A percentile compares a stretch with the other conserved stretches of the same genome.
These are phyloP conservation scores for Colletotrichum eleusines DNA, from an alignment of 2,329 filamentous ascomycete genomes.

Conservation along the genomic window DNA sequence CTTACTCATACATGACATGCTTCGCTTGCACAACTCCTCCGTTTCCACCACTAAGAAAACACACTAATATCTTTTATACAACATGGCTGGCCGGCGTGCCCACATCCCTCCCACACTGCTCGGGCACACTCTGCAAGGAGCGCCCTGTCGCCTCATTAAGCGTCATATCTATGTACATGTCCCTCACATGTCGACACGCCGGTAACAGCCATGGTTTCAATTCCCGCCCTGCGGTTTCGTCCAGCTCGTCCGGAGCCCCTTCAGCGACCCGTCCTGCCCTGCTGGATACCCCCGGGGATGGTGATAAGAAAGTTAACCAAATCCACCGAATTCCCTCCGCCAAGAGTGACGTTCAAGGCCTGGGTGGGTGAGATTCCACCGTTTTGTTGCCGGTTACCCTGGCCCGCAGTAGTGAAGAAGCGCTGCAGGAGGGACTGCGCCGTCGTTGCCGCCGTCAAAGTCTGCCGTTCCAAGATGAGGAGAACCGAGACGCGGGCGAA, in stretches of 20 bases:
- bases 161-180: slow-evolving; percentile 36
- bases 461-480: slow-evolving; percentile 69
- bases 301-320: slow-evolving; percentile 62
- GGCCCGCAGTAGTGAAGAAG: slow-evolving; percentile 62
- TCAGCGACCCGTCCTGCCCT: slow-evolving; percentile 1
- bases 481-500: slow-evolving; percentile 74
- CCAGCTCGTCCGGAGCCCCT: slow-evolving; percentile 44
- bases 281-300: slow-evolving; percentile 42
- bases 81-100: slow-evolving; percentile 44
- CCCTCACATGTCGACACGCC: slow-evolving; percentile 30
- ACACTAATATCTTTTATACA: slow-evolving; percentile 46
- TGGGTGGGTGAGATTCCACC: slow-evolving; percentile 49
- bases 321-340: slow-evolving; percentile 61
- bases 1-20: slow-evolving; percentile 35
- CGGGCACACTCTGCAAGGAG: neutral
- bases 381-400: slow-evolving; percentile 48
- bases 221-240: slow-evolving; percentile 17
- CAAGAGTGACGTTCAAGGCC: slow-evolving; percentile 57
- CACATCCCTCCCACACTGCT: slow-evolving; percentile 23
- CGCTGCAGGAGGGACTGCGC: slow-evolving; percentile 67
- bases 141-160: slow-evolving; percentile 34
- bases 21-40: slow-evolving; percentile 26
- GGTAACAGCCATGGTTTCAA: slow-evolving; percentile 35
- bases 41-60: slow-evolving; percentile 6
- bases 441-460: slow-evolving; percentile 61